Percentiles rank a stretch among this genome's conserved stretches.
Evolutionary conservation across 1,284 basidiomycete genomes (phyloP).

Genomic region (Lentinula novae-zelandiae): DNA sequence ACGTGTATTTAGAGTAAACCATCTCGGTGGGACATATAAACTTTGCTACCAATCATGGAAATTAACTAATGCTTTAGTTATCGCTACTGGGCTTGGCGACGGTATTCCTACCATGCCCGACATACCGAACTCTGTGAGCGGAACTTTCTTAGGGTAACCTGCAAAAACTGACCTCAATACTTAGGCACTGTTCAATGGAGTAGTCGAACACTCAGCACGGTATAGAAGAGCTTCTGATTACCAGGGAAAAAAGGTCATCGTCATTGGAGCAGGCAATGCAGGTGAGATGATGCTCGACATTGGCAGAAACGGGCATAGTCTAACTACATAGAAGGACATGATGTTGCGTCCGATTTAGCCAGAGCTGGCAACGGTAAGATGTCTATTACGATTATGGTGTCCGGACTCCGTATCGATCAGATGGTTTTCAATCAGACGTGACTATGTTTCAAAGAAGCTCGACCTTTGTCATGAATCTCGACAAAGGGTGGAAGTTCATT

Average conservation of each 20-base stretch:
- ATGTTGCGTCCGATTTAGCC: constrained; percentile 24
- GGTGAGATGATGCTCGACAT: constrained; percentile 26
- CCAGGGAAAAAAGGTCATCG: constrained; percentile 55
- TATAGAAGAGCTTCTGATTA: constrained; percentile 49
- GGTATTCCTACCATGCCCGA: constrained; percentile 44
- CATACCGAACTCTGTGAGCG: not conserved
- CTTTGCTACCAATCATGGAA: not conserved
- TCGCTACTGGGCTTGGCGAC: constrained; percentile 59
- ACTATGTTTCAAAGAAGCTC: constrained; percentile 63
- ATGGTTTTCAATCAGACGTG: constrained; percentile 32
- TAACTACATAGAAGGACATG: constrained; percentile 18
- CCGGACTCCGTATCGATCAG: not conserved
- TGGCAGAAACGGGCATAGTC: not conserved
- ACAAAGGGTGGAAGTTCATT: constrained; percentile 39
- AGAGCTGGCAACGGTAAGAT: constrained; percentile 20
- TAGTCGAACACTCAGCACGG: constrained; percentile 50
- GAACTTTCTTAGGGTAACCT: not conserved
- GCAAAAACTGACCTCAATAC: not conserved
- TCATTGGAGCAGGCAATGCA: constrained; percentile 63
- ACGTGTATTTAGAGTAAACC: constrained; percentile 44
- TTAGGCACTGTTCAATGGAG: constrained; percentile 52
- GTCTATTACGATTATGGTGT: not conserved
- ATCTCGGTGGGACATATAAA: constrained; percentile 16
- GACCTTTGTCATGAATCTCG: constrained; percentile 55
- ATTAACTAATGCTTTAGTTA: constrained; percentile 30